Evolutionary conservation across 2,329 filamentous ascomycete species (phyloP).

Genomic region (Leptographium flavum): DNA sequence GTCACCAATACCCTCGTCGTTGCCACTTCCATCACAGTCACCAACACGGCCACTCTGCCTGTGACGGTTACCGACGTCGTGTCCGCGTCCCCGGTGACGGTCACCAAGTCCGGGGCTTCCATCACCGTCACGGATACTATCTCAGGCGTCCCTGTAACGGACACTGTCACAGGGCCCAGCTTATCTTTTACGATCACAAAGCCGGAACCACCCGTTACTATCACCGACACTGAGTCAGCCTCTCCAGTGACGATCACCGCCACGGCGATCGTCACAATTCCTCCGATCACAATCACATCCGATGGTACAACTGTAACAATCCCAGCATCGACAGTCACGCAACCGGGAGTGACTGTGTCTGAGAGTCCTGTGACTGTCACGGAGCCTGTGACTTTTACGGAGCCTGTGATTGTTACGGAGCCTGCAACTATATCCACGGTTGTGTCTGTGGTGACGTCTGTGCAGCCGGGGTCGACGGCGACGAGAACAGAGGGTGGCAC

Average conservation of each 20-base stretch:
- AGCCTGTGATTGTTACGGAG: neutral
- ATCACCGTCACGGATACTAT: neutral
- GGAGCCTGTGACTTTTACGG: neutral
- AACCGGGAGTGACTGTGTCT: neutral
- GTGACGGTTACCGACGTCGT: neutral
- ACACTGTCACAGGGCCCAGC: neutral
- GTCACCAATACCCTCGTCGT: neutral
- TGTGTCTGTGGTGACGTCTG: neutral
- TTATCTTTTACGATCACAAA: neutral
- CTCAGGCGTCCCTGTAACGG: neutral
- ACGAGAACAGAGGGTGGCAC: conserved; percentile 7
- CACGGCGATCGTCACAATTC: conserved; percentile 3
- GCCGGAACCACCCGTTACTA: neutral
- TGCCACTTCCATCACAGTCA: neutral
- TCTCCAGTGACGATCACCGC: neutral
- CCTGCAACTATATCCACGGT: neutral
- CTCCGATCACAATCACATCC: conserved; percentile 1
- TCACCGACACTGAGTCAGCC: neutral
- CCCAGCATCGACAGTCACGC: conserved; percentile 3
- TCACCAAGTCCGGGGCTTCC: neutral
- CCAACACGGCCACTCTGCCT: neutral
- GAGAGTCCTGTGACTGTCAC: conserved; percentile 1
- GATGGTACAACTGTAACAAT: conserved; percentile 6
- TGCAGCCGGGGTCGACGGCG: conserved; percentile 6
- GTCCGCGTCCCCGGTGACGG: neutral